Percentiles rank a stretch among this genome's conserved stretches.
These are phyloP conservation scores for Hypoxylon sp. DNA, from an alignment of 2,329 filamentous ascomycete species.

Conservation along the genomic window DNA sequence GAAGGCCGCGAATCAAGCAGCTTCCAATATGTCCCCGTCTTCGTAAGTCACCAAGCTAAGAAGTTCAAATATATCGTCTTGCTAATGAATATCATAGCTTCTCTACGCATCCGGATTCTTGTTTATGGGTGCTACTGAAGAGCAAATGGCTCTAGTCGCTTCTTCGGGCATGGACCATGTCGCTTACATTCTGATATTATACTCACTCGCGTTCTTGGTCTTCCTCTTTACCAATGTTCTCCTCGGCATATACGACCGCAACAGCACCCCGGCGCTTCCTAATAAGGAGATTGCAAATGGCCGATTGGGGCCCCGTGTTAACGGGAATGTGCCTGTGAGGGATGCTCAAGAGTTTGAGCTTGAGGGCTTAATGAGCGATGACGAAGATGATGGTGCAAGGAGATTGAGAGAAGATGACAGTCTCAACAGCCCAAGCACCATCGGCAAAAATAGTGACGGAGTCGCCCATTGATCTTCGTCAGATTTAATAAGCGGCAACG, in stretches of 20 bases:
- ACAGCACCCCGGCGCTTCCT: constrained; percentile 57
- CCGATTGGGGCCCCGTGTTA: constrained; percentile 55
- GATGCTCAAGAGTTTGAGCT: constrained; percentile 96
- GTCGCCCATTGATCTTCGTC: constrained; percentile 48
- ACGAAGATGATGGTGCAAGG: constrained; percentile 73
- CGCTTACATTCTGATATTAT: constrained; percentile 91
- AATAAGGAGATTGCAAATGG: constrained; percentile 59
- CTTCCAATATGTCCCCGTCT: constrained; percentile 79
- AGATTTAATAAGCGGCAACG: neutral
- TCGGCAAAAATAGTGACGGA: constrained; percentile 63
- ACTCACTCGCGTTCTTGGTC: constrained; percentile 88
- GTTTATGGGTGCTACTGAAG: constrained; percentile 97
- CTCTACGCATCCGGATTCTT: constrained; percentile 94
- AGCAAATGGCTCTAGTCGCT: constrained; percentile 88
- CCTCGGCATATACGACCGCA: constrained; percentile 83
- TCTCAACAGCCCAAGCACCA: constrained; percentile 64
- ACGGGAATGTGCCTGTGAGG: constrained; percentile 61
- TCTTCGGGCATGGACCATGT: constrained; percentile 86
- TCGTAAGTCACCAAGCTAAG: constrained; percentile 66
- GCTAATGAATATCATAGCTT: constrained; percentile 68
- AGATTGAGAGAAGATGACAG: constrained; percentile 55
- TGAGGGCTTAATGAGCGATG: constrained; percentile 89
- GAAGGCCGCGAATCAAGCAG: constrained; percentile 78
- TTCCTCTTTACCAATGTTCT: constrained; percentile 94
- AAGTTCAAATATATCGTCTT: neutral